Conservation (phyloP, 257 asterid species). For the Galeopsis tetrahit region DNA sequence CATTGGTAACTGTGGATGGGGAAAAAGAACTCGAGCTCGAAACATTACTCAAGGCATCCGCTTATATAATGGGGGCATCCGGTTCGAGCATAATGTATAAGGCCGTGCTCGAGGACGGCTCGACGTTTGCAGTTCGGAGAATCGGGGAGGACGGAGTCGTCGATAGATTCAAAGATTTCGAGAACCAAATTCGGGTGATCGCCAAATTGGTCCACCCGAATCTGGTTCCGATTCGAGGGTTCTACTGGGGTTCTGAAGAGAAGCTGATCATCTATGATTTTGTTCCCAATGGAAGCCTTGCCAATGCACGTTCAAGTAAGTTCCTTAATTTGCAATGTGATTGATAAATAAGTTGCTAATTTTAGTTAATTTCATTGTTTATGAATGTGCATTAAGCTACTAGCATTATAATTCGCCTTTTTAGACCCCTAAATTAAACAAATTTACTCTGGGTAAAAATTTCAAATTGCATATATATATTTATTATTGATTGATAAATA, state of each 20-base stretch:
- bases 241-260: constrained; percentile 89
- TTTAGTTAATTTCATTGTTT: no score
- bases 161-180: constrained; percentile 77
- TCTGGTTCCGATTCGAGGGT: constrained; percentile 75
- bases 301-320: constrained; percentile 81
- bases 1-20: constrained; percentile 77
- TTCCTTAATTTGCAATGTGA: constrained; percentile 25
- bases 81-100: constrained; percentile 92
- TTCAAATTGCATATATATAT: no score
- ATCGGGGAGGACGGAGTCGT: constrained; percentile 76
- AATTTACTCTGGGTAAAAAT: no score
- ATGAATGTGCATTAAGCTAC: no score
- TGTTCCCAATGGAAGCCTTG: constrained; percentile 88
- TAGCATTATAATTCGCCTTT: no score
- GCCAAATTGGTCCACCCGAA: constrained; percentile 85
- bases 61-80: constrained; percentile 82
- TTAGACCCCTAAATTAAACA: no score
- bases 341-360: background rate
- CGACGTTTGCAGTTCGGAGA: constrained; percentile 73
- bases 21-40: constrained; percentile 81
- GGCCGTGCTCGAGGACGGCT: constrained; percentile 88
- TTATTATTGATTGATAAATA: no score
- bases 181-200: constrained; percentile 65
- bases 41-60: constrained; percentile 78
- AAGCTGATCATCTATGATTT: constrained; percentile 87